phyloP scores from a whole-genome alignment of 2,329 filamentous ascomycete species.

The Ceratocystiopsis sp. region DNA sequence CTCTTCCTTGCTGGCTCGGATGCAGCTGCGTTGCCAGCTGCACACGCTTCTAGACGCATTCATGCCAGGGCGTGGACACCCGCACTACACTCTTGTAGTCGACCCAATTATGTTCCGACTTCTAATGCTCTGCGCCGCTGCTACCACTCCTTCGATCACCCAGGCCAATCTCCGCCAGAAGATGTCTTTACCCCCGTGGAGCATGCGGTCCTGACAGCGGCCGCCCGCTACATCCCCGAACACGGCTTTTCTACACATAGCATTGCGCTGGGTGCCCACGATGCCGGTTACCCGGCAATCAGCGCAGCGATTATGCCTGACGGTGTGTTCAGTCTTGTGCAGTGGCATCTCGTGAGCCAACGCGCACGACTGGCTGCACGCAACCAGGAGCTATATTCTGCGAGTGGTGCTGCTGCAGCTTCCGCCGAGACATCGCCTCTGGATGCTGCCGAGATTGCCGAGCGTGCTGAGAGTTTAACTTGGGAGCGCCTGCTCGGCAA shows the following conservation, averaged over 20 bases:
- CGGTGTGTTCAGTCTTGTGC: conserved; percentile 66
- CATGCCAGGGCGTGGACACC: too few species aligned
- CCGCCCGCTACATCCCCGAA: conserved; percentile 58
- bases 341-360: conserved; percentile 56
- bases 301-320: conserved; percentile 67
- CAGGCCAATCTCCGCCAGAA: conserved; percentile 43
- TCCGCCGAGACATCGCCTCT: neutral
- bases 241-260: conserved; percentile 67
- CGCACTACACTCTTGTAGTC: too few species aligned
- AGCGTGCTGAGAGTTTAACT: conserved; percentile 52
- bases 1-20: too few species aligned
- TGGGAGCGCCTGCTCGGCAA: conserved; percentile 69
- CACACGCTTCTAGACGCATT: too few species aligned
- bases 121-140: conserved; percentile 12
- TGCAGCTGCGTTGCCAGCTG: too few species aligned
- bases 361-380: conserved; percentile 38
- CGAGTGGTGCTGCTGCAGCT: conserved; percentile 9
- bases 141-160: conserved; percentile 64
- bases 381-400: conserved; percentile 21
- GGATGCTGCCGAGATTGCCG: conserved; percentile 26
- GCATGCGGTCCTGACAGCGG: conserved; percentile 62
- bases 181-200: conserved; percentile 52
- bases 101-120: neutral
- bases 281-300: conserved; percentile 74
- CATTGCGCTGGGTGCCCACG: conserved; percentile 61